A percentile compares a stretch with the other conserved stretches of the same genome.
Evolutionary conservation across 805 yeast genomes (phyloP).

Genomic region (Metschnikowia arizonensis): DNA sequence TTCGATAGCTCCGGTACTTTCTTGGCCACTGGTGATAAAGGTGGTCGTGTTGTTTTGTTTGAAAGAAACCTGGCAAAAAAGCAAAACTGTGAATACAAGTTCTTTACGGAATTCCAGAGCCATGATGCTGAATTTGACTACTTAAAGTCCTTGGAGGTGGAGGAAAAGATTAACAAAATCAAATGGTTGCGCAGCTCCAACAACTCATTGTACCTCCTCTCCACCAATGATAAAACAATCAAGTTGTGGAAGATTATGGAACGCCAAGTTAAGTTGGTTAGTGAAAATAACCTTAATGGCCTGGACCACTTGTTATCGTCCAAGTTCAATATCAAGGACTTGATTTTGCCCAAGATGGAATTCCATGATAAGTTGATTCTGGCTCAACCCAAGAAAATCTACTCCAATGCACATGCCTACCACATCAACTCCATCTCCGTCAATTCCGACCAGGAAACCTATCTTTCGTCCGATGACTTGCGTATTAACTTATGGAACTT

Average conservation of each 20-base stretch:
- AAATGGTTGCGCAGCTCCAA: slow-evolving; percentile 91
- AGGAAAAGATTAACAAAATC: slow-evolving; percentile 95
- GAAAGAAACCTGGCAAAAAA: slow-evolving; percentile 77
- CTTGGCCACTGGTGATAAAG: slow-evolving; percentile 97
- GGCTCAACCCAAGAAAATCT: slow-evolving; percentile 88
- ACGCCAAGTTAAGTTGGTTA: slow-evolving; percentile 84
- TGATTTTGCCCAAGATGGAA: slow-evolving; percentile 84
- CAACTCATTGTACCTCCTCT: slow-evolving; percentile 82
- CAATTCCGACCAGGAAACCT: slow-evolving; percentile 95
- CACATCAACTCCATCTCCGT: slow-evolving; percentile 94
- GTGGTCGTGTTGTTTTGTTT: slow-evolving; percentile 94
- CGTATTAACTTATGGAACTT: slow-evolving; percentile 95
- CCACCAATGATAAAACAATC: slow-evolving; percentile 97
- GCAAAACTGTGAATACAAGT: slow-evolving; percentile 77
- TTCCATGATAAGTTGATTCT: slow-evolving; percentile 92
- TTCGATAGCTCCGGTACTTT: slow-evolving; percentile 93
- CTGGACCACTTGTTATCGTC: slow-evolving; percentile 23
- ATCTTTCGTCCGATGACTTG: slow-evolving; percentile 86
- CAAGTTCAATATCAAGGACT: slow-evolving; percentile 32
- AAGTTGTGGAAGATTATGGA: slow-evolving; percentile 96
- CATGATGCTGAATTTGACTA: slow-evolving; percentile 99
- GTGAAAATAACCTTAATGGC: slow-evolving; percentile 71
- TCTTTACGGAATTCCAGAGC: slow-evolving; percentile 94
- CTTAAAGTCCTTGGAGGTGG: slow-evolving; percentile 91
- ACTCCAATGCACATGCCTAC: slow-evolving; percentile 95